Evolutionary conservation across 192 early-diverging fungal genomes (phyloP).

Genomic region (Podochytrium sp.): DNA sequence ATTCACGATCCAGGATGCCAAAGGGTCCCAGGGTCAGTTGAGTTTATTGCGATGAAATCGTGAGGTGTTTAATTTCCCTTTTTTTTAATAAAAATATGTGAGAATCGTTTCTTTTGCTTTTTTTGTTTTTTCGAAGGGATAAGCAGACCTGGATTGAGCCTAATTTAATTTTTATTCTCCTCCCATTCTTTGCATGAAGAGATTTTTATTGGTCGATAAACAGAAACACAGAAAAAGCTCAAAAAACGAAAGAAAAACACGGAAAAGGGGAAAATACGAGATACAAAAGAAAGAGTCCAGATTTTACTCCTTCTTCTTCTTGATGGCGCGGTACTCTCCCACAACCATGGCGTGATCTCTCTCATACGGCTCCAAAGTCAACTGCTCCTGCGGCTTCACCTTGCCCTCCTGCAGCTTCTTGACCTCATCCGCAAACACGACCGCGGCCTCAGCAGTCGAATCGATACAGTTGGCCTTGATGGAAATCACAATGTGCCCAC

Average conservation of each 20-base stretch:
- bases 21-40: no score
- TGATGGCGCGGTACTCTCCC: constrained; percentile 73
- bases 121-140: no score
- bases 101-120: no score
- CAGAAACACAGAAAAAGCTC: no score
- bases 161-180: neutral
- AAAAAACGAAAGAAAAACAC: no score
- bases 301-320: constrained; percentile 38
- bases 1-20: no score
- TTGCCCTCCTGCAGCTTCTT: constrained; percentile 90
- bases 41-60: no score
- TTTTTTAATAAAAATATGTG: no score
- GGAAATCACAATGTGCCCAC: constrained; percentile 96
- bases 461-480: constrained; percentile 99
- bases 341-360: constrained; percentile 98
- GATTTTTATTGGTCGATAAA: neutral
- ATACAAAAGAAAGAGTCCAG: neutral
- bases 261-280: neutral
- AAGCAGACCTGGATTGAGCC: no score
- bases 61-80: no score
- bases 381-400: constrained; percentile 93
- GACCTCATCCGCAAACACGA: constrained; percentile 96
- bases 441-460: constrained; percentile 95
- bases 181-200: neutral
- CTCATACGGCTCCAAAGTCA: constrained; percentile 98